Evolutionary conservation across 208 protist species (phyloP), one percentile per base, ranked within the genome.

Genomic region (Kentomonas sorsogonicus): DNA sequence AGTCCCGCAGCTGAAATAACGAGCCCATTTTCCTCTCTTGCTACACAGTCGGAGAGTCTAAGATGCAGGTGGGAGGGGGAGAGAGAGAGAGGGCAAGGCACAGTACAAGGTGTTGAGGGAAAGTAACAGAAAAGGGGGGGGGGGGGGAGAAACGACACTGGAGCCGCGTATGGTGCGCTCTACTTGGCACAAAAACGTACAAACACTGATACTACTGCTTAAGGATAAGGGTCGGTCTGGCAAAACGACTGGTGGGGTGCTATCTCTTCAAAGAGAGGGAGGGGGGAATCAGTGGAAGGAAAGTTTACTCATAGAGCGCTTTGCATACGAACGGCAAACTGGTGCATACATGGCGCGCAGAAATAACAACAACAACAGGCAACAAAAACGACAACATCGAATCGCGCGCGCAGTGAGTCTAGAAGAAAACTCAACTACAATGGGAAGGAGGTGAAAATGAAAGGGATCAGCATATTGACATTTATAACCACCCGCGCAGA

Each of bases 1-100:
- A 92, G 36, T 97, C 93, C 9, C 91, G 87, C 30, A 93, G 51
- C 61, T 93, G 88, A 53, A 96, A 97, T 5, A 97, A 69, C 0
- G 89, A 96, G 18, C 89, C 90, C 86, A 95, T 96, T 23, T 41
- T 26, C 10, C 15, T 30, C n/a, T 9, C 15, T 16, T 18, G n/a
- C 43, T 22, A 3, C 11, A 40, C 27, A 9, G 40, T 29, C 4
- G n/a, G n/a, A n/a, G n/a, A n/a, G n/a, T n/a, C n/a, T n/a, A n/a
- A n/a, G n/a, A n/a, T n/a, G n/a, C n/a, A n/a, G n/a, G n/a, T n/a
- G n/a, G 30, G 16, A 31, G 18, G 30, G 5, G 27, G 38, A 34
- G 10, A 48, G 5, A 20, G 26, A 40, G 15, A 58, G 15, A n/a
- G 15, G 11, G 9, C 9, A 40, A 40, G 36, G 15, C n/a, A 11